Base-by-base conservation (phyloP, 83 land plant species). In the Picea abies region DNA sequence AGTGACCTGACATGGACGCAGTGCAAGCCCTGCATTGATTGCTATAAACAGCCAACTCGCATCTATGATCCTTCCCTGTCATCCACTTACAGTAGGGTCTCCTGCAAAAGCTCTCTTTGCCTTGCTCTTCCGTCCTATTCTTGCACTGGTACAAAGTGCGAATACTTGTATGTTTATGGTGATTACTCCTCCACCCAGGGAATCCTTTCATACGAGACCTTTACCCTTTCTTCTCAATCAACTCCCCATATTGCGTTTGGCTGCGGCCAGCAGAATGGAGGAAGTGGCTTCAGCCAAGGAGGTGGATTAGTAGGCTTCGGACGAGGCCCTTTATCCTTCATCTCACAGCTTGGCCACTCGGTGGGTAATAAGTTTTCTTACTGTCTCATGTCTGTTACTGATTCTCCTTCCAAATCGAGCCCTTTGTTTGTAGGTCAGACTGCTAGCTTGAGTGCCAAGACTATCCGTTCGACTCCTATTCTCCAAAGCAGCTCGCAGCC, bases 131-230 rank as follows among this genome's bases (percentile, higher is more conserved):
- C n/a, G n/a, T n/a, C n/a, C 76, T 20, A 23, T 72, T 41, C 4
- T 23, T 6, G 76, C 39, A 41, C 7, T 19, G 5, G 14, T 10
- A 19, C 23, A 5, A 4, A 1, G 14, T 72, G 76, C 14, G 22
- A 19, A 20, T 72, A 72, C 0, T 9, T 1, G 0, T 72, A 72
- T 10, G 7, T 22, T 0, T 88, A 88, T 63, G 87, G 71, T 5
- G 89, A 88, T 64, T 11, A n/a, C 47, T 75, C 83, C 41, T 5
- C 1, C 44, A 66, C 82, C 23, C 2, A 0, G 17, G 89, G 89
- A 16, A 35, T 4, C 61, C 84, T 88, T 17, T 67, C 87, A 26
- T 52, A 39, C 0, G 89, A 88, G 14, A 82, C 82, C 2, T 5
- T 85, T 75, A 75, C 82, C n/a, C 63, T 85, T 14, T 52, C 15